These are phyloP conservation scores for Cryptococcus sp. DNA, from an alignment of 1,284 basidiomycete species.

Conservation along the genomic window DNA sequence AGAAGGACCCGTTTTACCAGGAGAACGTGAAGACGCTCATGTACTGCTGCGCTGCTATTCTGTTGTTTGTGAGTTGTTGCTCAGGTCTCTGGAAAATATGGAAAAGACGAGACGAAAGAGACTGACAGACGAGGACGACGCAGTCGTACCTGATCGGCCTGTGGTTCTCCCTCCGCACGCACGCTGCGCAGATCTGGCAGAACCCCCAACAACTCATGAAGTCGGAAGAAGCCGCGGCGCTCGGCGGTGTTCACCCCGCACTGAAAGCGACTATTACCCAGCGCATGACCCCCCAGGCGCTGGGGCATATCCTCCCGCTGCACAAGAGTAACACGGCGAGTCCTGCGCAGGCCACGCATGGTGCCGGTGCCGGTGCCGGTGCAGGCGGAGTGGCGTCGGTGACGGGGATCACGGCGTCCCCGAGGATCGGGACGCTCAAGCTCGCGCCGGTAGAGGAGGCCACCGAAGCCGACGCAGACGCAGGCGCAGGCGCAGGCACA, in stretches of 20 bases:
- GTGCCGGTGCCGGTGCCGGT: no score
- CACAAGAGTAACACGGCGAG: slow-evolving; percentile 32
- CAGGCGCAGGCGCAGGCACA: background rate
- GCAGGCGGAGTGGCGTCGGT: no score
- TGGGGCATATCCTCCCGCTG: slow-evolving; percentile 45
- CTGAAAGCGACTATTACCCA: slow-evolving; percentile 73
- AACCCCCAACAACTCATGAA: slow-evolving; percentile 85
- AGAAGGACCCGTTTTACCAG: slow-evolving; percentile 93
- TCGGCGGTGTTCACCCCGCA: slow-evolving; percentile 44
- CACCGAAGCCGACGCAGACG: background rate
- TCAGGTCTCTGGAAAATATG: background rate
- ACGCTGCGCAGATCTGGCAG: slow-evolving; percentile 99
- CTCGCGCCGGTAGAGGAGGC: background rate
- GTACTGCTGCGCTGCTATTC: slow-evolving; percentile 87
- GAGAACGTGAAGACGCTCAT: slow-evolving; percentile 88
- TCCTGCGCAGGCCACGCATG: slow-evolving; percentile 1
- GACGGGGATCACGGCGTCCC: background rate
- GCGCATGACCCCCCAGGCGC: slow-evolving; percentile 56
- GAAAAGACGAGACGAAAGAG: background rate
- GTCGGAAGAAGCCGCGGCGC: slow-evolving; percentile 56
- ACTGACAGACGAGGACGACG: slow-evolving; percentile 7
- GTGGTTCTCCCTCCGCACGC: slow-evolving; percentile 98
- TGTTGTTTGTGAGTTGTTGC: slow-evolving; percentile 79
- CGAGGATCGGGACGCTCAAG: background rate
- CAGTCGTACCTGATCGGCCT: slow-evolving; percentile 95